phyloP scores from a whole-genome alignment of 345 rosid genomes.

The Sonneratia alba region DNA sequence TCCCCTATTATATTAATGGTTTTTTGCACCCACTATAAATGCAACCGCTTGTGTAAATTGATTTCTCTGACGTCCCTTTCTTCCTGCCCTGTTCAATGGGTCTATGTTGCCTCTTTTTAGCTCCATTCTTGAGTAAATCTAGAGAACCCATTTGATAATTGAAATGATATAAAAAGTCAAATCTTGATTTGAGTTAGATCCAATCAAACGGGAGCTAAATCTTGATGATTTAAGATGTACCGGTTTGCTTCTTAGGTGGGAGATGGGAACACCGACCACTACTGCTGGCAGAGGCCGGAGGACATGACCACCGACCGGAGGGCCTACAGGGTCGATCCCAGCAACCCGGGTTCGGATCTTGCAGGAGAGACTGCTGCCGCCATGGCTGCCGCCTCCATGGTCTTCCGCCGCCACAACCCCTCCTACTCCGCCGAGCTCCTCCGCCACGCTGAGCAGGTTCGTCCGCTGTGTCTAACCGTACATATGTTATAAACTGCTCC shows the following conservation, averaged over 20 bases:
- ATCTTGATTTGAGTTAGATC: no score
- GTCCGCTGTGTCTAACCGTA: not conserved
- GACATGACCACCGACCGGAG: conserved; percentile 93
- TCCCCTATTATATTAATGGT: not conserved
- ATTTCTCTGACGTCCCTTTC: not conserved
- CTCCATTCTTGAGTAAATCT: not conserved
- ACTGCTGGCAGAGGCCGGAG: conserved; percentile 99
- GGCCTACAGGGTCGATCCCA: conserved; percentile 84
- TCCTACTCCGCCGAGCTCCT: conserved; percentile 68
- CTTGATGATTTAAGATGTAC: not conserved
- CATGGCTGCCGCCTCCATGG: conserved; percentile 95
- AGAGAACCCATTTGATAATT: not conserved
- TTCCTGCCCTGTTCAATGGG: conserved; percentile 7
- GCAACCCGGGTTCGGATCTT: conserved; percentile 96
- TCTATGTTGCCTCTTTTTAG: not conserved
- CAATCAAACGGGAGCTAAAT: no score
- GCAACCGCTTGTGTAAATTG: not conserved
- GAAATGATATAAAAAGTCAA: no score
- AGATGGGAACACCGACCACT: conserved; percentile 93
- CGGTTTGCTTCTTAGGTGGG: conserved; percentile 45
- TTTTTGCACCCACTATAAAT: no score
- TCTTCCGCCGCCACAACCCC: conserved; percentile 67
- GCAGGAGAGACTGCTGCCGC: conserved; percentile 99
- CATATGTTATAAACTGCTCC: not conserved
- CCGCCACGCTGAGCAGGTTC: conserved; percentile 79